Percentiles rank a stretch among this genome's conserved stretches.
These are phyloP conservation scores for Dryadomyces quercivorus DNA, from an alignment of 2,329 filamentous ascomycete species.

Conservation along the genomic window DNA sequence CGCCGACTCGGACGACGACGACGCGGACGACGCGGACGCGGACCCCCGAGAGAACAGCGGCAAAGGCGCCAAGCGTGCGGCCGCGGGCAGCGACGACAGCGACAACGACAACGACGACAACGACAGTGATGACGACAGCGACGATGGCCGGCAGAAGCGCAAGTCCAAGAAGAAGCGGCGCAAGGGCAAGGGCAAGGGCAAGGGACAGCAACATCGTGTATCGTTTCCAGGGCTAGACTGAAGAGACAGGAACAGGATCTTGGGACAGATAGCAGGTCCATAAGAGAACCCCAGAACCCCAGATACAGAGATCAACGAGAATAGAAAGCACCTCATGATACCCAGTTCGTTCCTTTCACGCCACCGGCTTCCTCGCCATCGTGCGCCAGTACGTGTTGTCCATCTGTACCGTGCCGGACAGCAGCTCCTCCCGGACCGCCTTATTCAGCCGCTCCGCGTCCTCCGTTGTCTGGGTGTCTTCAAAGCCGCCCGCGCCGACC, in stretches of 20 bases:
- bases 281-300: neutral
- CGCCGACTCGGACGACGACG: slow-evolving; percentile 29
- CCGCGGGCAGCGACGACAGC: slow-evolving; percentile 28
- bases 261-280: neutral
- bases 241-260: neutral
- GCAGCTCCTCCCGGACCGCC: neutral
- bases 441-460: neutral
- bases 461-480: neutral
- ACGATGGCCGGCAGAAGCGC: slow-evolving; percentile 17
- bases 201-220: slow-evolving; percentile 7
- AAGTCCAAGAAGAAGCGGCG: slow-evolving; percentile 18
- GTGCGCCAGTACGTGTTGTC: slow-evolving; percentile 4
- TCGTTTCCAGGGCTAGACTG: slow-evolving; percentile 22
- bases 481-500: slow-evolving; percentile 4
- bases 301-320: neutral
- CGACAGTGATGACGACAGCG: slow-evolving; percentile 15
- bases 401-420: neutral
- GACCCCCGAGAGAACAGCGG: slow-evolving; percentile 14
- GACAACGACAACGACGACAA: slow-evolving; percentile 28
- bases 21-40: slow-evolving; percentile 34
- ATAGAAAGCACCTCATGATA: neutral
- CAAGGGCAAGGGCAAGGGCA: slow-evolving; percentile 15
- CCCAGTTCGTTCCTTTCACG: neutral
- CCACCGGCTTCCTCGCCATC: neutral
- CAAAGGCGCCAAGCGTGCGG: neutral